Evolutionary conservation across 78 protist genomes (phyloP).

Genomic region (Dictyostelium intermedium): DNA sequence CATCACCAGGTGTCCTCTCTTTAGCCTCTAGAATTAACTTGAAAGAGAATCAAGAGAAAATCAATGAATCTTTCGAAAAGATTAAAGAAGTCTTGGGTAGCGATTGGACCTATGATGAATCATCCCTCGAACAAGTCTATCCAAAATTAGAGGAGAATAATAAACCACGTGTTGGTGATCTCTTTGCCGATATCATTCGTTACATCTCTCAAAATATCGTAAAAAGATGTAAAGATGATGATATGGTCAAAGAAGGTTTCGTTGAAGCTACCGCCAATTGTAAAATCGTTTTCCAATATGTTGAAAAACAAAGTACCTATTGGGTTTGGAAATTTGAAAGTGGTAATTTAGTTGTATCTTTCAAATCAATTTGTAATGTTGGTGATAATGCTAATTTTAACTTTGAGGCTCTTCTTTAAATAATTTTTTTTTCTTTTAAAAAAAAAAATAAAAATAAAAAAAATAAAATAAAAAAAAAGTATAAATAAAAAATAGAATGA

Average conservation of each 20-base stretch:
- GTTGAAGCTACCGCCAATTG: background rate
- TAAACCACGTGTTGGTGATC: constrained; percentile 33
- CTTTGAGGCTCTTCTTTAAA: constrained; percentile 55
- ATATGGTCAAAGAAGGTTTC: constrained; percentile 64
- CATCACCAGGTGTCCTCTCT: constrained; percentile 43
- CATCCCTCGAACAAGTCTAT: constrained; percentile 10
- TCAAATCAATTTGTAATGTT: constrained; percentile 16
- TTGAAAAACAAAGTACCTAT: background rate
- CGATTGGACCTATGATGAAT: constrained; percentile 42
- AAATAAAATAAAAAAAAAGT: background rate
- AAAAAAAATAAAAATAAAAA: background rate
- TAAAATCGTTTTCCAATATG: constrained; percentile 13
- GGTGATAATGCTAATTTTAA: constrained; percentile 20
- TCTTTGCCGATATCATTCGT: constrained; percentile 4
- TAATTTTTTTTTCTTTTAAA: too few relatives aligned
- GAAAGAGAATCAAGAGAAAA: constrained; percentile 10
- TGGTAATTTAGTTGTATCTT: constrained; percentile 14
- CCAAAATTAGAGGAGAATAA: background rate
- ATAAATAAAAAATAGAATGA: too few relatives aligned
- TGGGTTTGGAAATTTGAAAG: constrained; percentile 21
- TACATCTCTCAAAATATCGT: background rate
- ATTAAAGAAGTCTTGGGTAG: constrained; percentile 8
- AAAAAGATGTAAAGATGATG: constrained; percentile 33
- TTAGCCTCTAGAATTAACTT: constrained; percentile 17
- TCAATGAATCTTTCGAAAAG: constrained; percentile 21